Evolutionary conservation across 805 yeast species (phyloP).

Genomic region (Pichia heedii): DNA sequence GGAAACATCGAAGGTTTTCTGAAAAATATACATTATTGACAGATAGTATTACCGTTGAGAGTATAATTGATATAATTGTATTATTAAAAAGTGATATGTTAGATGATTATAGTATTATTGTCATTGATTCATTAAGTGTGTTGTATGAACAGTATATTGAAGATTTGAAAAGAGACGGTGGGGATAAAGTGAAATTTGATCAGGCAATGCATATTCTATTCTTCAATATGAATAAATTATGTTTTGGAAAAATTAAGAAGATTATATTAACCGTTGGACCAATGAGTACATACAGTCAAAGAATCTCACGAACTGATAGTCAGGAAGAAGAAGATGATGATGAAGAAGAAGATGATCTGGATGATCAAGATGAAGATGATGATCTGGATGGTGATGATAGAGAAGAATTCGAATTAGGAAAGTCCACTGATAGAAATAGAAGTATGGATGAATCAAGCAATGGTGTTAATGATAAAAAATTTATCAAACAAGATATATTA

Average conservation of each 20-base stretch:
- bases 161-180: no score
- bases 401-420: no score
- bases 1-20: no score
- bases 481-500: neutral
- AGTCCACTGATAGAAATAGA: no score
- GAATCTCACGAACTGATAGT: no score
- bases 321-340: neutral
- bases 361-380: neutral
- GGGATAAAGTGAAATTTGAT: neutral
- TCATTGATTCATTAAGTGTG: neutral
- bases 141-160: neutral
- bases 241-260: neutral
- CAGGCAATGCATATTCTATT: neutral
- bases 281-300: neutral
- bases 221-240: neutral
- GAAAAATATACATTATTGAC: neutral
- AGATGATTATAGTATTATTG: no score
- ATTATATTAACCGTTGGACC: neutral
- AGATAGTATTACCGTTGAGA: neutral
- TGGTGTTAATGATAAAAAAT: no score
- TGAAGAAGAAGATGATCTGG: neutral
- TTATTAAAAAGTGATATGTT: no score
- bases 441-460: no score
- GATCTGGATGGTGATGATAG: neutral
- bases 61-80: neutral